Conservation (phyloP, 1,284 basidiomycete genomes). For the Coniophora puteana region DNA sequence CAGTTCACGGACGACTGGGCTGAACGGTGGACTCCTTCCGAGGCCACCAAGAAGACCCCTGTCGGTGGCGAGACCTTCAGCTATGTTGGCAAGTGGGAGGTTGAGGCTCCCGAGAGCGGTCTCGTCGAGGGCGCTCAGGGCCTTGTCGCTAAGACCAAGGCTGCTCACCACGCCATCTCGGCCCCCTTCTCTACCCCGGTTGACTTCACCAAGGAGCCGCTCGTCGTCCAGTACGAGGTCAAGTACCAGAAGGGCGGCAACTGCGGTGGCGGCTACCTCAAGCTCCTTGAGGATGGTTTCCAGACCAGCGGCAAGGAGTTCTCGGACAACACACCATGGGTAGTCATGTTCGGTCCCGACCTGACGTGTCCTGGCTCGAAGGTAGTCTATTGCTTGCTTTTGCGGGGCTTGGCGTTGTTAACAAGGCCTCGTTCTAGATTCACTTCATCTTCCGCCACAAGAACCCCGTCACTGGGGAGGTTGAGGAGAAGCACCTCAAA, state of each 20-base stretch:
- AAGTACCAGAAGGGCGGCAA: constrained; percentile 99
- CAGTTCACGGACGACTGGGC: constrained; percentile 94
- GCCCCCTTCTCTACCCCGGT: constrained; percentile 81
- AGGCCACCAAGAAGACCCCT: constrained; percentile 96
- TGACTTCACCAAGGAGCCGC: constrained; percentile 83
- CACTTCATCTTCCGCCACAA: constrained; percentile 99
- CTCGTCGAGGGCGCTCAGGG: constrained; percentile 85
- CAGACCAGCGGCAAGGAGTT: constrained; percentile 91
- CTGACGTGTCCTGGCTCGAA: constrained; percentile 85
- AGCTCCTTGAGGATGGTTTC: constrained; percentile 92
- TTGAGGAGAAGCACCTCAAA: constrained; percentile 96
- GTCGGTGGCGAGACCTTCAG: constrained; percentile 93
- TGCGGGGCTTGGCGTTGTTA: neutral
- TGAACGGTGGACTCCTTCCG: constrained; percentile 92
- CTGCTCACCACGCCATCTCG: constrained; percentile 96
- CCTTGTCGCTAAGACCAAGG: constrained; percentile 90
- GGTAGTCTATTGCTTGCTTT: constrained; percentile 36
- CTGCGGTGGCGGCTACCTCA: constrained; percentile 99
- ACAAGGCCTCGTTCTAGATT: constrained; percentile 44
- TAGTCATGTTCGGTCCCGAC: constrained; percentile 93
- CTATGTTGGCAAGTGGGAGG: constrained; percentile 96
- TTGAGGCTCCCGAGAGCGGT: constrained; percentile 78
- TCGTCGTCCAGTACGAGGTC: constrained; percentile 98
- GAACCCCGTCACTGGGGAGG: constrained; percentile 87
- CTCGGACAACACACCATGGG: constrained; percentile 97